phyloP scores from a whole-genome alignment of 306 rosid species.

The Vigna radiata region DNA sequence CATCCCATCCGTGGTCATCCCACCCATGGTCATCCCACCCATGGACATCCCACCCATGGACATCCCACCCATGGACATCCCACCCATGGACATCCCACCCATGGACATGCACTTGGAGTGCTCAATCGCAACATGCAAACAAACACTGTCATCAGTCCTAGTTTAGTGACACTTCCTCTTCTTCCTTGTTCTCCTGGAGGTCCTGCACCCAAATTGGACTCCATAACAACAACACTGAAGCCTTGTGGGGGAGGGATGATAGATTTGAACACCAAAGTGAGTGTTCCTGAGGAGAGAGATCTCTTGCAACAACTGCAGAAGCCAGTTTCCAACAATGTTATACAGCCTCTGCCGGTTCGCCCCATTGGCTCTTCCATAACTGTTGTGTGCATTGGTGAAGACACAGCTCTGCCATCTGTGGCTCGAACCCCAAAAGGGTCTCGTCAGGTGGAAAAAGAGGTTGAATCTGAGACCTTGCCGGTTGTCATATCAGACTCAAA shows the following conservation, averaged over 20 bases:
- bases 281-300: slow-evolving; percentile 77
- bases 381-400: slow-evolving; percentile 68
- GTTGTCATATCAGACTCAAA: slow-evolving; percentile 81
- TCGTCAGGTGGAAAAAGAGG: slow-evolving; percentile 69
- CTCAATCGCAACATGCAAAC: slow-evolving; percentile 39
- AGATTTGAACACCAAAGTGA: slow-evolving; percentile 56
- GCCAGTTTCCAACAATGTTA: slow-evolving; percentile 51
- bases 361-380: slow-evolving; percentile 77
- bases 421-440: slow-evolving; percentile 47
- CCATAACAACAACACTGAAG: not conserved
- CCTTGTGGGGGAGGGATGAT: slow-evolving; percentile 40
- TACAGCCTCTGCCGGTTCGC: slow-evolving; percentile 79
- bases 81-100: no score
- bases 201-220: not conserved
- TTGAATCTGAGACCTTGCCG: slow-evolving; percentile 75
- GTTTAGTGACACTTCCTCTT: slow-evolving; percentile 62
- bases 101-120: slow-evolving; percentile 25
- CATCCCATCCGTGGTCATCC: no score
- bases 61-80: no score
- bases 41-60: no score
- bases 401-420: not conserved
- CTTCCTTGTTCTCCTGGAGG: not conserved
- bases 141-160: not conserved
- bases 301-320: slow-evolving; percentile 65
- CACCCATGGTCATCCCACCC: no score